These are phyloP conservation scores for Kwoniella pini DNA, from an alignment of 768 basidiomycete genomes.

Conservation along the genomic window DNA sequence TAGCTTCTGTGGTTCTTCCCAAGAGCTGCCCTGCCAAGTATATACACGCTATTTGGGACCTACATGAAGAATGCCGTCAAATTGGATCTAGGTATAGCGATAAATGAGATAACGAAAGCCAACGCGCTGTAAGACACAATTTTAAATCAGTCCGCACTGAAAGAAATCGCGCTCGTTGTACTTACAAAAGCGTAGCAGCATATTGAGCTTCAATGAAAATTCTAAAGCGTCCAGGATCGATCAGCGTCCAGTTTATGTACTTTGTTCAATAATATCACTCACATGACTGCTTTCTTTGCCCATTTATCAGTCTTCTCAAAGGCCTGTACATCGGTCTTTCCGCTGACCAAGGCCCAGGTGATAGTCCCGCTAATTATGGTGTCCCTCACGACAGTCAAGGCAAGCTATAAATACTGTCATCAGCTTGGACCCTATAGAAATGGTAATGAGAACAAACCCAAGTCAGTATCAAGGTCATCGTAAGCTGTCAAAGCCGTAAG, in stretches of 20 bases:
- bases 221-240: background rate
- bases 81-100: background rate
- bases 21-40: too few species aligned
- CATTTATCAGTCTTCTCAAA: constrained; percentile 5
- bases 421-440: too few species aligned
- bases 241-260: background rate
- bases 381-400: background rate
- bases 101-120: constrained; percentile 9
- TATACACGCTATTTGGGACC: too few species aligned
- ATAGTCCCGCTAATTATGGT: constrained; percentile 3
- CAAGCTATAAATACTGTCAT: constrained; percentile 1
- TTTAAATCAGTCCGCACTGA: background rate
- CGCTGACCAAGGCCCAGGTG: background rate
- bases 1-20: too few species aligned
- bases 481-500: background rate
- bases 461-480: background rate
- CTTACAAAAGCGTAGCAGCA: constrained; percentile 14
- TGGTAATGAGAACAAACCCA: background rate
- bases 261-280: too few species aligned
- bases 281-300: constrained; percentile 11
- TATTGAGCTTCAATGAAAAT: constrained; percentile 11
- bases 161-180: background rate
- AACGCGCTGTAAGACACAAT: background rate
- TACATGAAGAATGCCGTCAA: constrained; percentile 14
- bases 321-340: background rate